Conservation (phyloP, 306 rosid genomes). For the Elaeagnus macrophylla region DNA sequence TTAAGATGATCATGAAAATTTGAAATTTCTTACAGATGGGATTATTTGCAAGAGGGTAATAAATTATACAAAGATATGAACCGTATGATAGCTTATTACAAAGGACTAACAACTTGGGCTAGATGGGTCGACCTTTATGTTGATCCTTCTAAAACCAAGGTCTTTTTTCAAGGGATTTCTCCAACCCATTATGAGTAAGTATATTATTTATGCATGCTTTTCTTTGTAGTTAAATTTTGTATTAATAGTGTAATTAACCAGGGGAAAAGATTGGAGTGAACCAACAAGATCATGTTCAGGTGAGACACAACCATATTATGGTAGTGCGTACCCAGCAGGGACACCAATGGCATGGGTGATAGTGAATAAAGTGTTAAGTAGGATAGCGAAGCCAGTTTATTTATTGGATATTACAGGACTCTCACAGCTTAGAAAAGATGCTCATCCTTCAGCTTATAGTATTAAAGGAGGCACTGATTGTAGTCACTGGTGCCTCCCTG, state of each 20-base stretch:
- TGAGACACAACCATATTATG: conserved; percentile 57
- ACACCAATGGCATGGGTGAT: conserved; percentile 74
- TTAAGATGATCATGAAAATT: too few species aligned
- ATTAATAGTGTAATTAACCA: conserved; percentile 7
- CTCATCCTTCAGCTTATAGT: conserved; percentile 69
- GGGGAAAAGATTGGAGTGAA: conserved; percentile 87
- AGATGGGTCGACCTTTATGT: conserved; percentile 65
- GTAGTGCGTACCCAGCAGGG: conserved; percentile 75
- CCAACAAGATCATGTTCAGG: conserved; percentile 65
- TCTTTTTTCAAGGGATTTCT: conserved; percentile 89
- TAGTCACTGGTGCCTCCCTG: conserved; percentile 98
- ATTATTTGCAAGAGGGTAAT: conserved; percentile 47
- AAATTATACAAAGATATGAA: conserved; percentile 72
- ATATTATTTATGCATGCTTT: too few species aligned
- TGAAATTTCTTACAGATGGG: conserved; percentile 43
- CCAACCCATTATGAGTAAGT: conserved; percentile 84
- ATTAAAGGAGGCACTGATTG: conserved; percentile 47
- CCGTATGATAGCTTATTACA: conserved; percentile 61
- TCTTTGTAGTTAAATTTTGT: too few species aligned
- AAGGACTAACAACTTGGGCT: conserved; percentile 77
- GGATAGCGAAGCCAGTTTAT: conserved; percentile 55
- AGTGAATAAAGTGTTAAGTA: conserved; percentile 63
- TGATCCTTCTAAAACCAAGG: conserved; percentile 62
- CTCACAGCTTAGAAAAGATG: conserved; percentile 80
- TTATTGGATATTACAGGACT: conserved; percentile 67